Evolutionary conservation across 495 filamentous ascomycete species (phyloP), one percentile per base, ranked within the genome.

Genomic region (Xylaria bambusicola): DNA sequence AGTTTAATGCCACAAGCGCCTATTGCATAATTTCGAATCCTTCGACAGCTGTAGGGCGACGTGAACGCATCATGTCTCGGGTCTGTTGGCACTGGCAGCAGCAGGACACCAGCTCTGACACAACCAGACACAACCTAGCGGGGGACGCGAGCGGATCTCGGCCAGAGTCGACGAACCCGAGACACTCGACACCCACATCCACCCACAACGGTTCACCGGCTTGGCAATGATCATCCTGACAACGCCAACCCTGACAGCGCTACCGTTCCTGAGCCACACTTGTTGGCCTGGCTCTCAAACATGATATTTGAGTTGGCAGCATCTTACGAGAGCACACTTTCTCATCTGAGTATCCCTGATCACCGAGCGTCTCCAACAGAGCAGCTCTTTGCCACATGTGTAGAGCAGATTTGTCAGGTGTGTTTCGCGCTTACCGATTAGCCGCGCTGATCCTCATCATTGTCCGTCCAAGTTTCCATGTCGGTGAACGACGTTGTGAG

Each of bases 381-480:
- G n/a, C n/a, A n/a, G n/a, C n/a, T n/a, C n/a, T n/a, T n/a, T n/a
- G n/a, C n/a, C n/a, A n/a, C n/a, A n/a, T n/a, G n/a, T n/a, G n/a
- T n/a, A n/a, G n/a, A n/a, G n/a, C n/a, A n/a, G n/a, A 57, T 57
- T 57, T 57, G 54, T 57, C 54, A 57, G 27, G 41, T 20, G 6
- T 42, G 1, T 27, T 29, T 57, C 54, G 44, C 29, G 33, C 45
- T 47, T 48, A 26, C 44, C 54, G 53, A 47, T 18, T 48, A 57
- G 40, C 21, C 54, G 42, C 42, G 42, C 54, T 57, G 54, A 57
- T 57, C 42, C 18, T 56, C 41, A 57, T 45, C 41, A 47, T 41
- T 17, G 33, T 20, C 29, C 51, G 12, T n/a, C n/a, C n/a, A n/a
- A n/a, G n/a, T n/a, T n/a, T n/a, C n/a, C n/a, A n/a, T n/a, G n/a